Conservation (phyloP, 106 monocot species). For the Vanilla planifolia region DNA sequence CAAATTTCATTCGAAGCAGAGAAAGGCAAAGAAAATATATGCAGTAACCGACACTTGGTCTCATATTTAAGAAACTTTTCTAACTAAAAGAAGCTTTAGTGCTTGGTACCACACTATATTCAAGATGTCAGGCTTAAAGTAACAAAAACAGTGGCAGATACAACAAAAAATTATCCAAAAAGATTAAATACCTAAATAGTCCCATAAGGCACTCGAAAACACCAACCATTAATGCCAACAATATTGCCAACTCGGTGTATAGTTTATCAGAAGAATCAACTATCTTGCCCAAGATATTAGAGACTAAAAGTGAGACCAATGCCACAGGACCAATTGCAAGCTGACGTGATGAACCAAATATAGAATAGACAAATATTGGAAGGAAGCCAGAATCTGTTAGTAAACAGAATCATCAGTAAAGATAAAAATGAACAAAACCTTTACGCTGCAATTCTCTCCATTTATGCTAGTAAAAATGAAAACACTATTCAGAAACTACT, state of each 20-base stretch:
- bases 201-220: slow-evolving; percentile 93
- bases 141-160: background rate
- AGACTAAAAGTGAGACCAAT: slow-evolving; percentile 82
- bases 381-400: slow-evolving; percentile 88
- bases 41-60: background rate
- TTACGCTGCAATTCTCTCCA: background rate
- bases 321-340: slow-evolving; percentile 97
- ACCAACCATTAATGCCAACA: slow-evolving; percentile 95
- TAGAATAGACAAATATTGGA: slow-evolving; percentile 83
- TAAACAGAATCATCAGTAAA: slow-evolving; percentile 3
- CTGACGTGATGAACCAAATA: slow-evolving; percentile 96
- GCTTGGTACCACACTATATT: background rate
- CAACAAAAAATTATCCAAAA: background rate
- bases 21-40: too few relatives aligned
- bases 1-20: too few relatives aligned
- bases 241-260: slow-evolving; percentile 86
- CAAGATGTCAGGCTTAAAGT: background rate
- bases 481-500: slow-evolving; percentile 21
- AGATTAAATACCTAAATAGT: slow-evolving; percentile 42
- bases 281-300: slow-evolving; percentile 73
- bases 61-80: background rate
- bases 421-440: background rate
- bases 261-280: slow-evolving; percentile 72
- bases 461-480: slow-evolving; percentile 1
- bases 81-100: background rate